Base-by-base conservation (phyloP, 169 alveolate genomes). In the Babesia ovis region DNA sequence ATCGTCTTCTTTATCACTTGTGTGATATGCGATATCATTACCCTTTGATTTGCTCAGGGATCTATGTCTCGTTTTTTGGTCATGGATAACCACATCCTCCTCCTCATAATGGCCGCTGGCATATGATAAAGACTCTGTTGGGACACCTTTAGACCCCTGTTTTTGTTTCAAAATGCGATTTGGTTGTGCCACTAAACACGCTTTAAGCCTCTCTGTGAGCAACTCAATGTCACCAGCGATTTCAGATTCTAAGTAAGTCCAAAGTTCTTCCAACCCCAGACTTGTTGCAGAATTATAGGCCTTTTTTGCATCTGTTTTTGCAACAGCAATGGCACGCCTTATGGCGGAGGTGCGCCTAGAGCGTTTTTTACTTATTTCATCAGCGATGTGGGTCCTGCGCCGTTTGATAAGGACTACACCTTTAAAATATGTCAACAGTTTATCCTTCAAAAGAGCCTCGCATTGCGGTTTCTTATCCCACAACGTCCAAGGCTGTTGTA, bases 281-380 rank as follows among this genome's bases (percentile, higher is more conserved):
- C 23, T 25, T 1, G 64, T 39, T 4, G 60, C 53, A 9, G 86
- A 57, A 14, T 56, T 45, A 4, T 25, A 50, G 25, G 68, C 53
- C 51, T 43, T 57, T 25, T 61, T 79, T 20, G 86, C 68, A 54
- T 79, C 77, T 18, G 34, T 4, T 43, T 60, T 79, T n/a, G 86
- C 53, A 27, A 56, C 61, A 1, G 61, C 54, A 18, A 62, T 25
- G 9, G 86, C 81, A 4, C 86, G 64, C 59, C 35, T 79, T 12
- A 79, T 72, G 25, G 86, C 81, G 29, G 86, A 73, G 68, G 66
- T 20, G 27, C 67, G 64, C 29, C 83, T 41, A 1, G 86, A 79
- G 14, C 86, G 61, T 32, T 68, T 79, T 37, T 79, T 79, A 16
- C 45, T 22, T 23, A 70, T 41, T 61, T 79, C 86, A 4, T 69